phyloP scores from a whole-genome alignment of 139 green algal genomes.

The Coccomyxa sp. region DNA sequence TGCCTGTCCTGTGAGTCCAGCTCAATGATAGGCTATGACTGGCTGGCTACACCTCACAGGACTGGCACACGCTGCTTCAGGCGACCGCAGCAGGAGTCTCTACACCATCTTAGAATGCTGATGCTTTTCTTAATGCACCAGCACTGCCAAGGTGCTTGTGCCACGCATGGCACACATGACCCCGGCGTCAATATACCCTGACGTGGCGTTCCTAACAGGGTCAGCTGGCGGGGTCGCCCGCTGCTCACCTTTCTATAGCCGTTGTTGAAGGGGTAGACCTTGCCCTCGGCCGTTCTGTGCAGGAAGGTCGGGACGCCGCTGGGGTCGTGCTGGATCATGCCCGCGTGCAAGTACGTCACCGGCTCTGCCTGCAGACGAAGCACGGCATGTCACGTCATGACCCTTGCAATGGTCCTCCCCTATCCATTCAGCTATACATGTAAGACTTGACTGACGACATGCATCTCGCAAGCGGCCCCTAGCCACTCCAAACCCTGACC shows the following conservation, averaged over 20 bases:
- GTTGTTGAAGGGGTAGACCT: conserved; percentile 9
- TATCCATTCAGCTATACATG: neutral
- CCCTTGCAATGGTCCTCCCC: neutral
- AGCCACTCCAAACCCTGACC: neutral
- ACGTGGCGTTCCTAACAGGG: neutral
- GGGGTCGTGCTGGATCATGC: conserved; percentile 20
- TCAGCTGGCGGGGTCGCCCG: neutral
- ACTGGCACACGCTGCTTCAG: neutral
- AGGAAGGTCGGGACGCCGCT: conserved; percentile 6
- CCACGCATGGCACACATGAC: neutral
- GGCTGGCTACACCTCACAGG: no score
- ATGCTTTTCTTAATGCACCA: no score
- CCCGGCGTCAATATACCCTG: neutral
- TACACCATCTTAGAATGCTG: no score
- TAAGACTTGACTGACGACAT: neutral
- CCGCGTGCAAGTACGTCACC: neutral
- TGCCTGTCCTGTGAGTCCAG: neutral
- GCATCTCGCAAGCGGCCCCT: no score
- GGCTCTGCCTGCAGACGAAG: neutral
- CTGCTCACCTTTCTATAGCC: neutral
- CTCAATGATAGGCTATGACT: neutral
- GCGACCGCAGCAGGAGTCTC: neutral
- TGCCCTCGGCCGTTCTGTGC: conserved; percentile 12
- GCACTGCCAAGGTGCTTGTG: no score
- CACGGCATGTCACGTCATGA: neutral